A percentile compares a stretch with the other conserved stretches of the same genome.
phyloP scores from a whole-genome alignment of 73 alveolate genomes.

The Vitrella brassicaformis region DNA sequence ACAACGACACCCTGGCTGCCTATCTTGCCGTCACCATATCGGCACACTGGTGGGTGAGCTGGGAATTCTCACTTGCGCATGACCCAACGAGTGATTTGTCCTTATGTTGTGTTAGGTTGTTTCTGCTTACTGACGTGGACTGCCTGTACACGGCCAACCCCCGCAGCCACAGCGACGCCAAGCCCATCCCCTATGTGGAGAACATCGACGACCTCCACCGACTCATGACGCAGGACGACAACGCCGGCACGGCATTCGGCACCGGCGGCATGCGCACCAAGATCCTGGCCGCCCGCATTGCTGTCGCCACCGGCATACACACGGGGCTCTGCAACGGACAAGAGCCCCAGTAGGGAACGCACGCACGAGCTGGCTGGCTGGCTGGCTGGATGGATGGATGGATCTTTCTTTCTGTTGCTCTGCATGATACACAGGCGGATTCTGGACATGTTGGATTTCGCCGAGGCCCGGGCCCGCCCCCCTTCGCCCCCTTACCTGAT shows the following conservation, averaged over 20 bases:
- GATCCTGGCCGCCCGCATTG: not conserved
- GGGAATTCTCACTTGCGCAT: too few species aligned
- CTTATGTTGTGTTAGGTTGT: too few species aligned
- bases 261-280: not conserved
- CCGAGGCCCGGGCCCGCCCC: too few species aligned
- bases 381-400: too few species aligned
- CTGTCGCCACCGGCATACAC: not conserved
- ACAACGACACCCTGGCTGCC: conserved; percentile 10
- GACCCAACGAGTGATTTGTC: too few species aligned
- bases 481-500: too few species aligned
- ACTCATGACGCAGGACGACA: not conserved
- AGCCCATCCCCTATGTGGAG: conserved; percentile 7
- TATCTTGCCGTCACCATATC: not conserved
- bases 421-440: too few species aligned
- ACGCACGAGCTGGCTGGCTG: too few species aligned
- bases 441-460: too few species aligned
- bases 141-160: conserved; percentile 34
- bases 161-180: conserved; percentile 17
- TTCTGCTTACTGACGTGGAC: conserved; percentile 20
- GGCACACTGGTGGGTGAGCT: too few species aligned
- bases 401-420: too few species aligned
- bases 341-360: too few species aligned
- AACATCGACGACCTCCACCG: not conserved
- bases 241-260: not conserved
- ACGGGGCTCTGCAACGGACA: not conserved